These are phyloP conservation scores for Pythium sp. DNA, from an alignment of 352 stramenopile species.

Conservation along the genomic window DNA sequence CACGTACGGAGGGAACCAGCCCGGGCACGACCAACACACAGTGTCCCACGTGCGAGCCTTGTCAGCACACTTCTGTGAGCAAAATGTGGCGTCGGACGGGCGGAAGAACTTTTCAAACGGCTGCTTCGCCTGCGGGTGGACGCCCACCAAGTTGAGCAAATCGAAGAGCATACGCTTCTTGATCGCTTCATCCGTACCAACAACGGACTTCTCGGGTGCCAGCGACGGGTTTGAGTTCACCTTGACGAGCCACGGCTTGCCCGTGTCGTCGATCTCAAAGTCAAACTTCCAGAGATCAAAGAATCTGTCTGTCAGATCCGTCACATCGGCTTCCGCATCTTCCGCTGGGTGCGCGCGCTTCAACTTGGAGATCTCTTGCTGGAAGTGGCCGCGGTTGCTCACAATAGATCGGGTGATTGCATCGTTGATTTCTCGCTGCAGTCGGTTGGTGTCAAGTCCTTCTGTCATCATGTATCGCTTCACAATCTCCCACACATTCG, in stretches of 20 bases:
- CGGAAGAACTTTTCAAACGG: slow-evolving; percentile 66
- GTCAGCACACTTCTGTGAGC: slow-evolving; percentile 59
- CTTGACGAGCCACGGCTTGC: slow-evolving; percentile 95
- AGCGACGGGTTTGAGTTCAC: slow-evolving; percentile 68
- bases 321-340: slow-evolving; percentile 25
- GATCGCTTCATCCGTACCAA: slow-evolving; percentile 68
- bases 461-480: slow-evolving; percentile 59
- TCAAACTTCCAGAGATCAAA: slow-evolving; percentile 96
- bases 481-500: slow-evolving; percentile 64
- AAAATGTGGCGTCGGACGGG: slow-evolving; percentile 42
- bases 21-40: slow-evolving; percentile 71
- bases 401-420: slow-evolving; percentile 57
- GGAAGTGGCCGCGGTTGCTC: slow-evolving; percentile 55
- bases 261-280: slow-evolving; percentile 92
- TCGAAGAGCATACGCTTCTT: slow-evolving; percentile 66
- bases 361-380: slow-evolving; percentile 43
- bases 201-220: slow-evolving; percentile 35
- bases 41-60: slow-evolving; percentile 60
- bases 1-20: slow-evolving; percentile 67
- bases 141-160: slow-evolving; percentile 63
- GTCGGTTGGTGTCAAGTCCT: slow-evolving; percentile 55
- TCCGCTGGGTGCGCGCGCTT: slow-evolving; percentile 23
- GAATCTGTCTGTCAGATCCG: slow-evolving; percentile 67
- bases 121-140: slow-evolving; percentile 55
- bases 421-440: slow-evolving; percentile 70